Evolutionary conservation across 1,284 basidiomycete genomes (phyloP).

Genomic region (Apiotrichum sp.): DNA sequence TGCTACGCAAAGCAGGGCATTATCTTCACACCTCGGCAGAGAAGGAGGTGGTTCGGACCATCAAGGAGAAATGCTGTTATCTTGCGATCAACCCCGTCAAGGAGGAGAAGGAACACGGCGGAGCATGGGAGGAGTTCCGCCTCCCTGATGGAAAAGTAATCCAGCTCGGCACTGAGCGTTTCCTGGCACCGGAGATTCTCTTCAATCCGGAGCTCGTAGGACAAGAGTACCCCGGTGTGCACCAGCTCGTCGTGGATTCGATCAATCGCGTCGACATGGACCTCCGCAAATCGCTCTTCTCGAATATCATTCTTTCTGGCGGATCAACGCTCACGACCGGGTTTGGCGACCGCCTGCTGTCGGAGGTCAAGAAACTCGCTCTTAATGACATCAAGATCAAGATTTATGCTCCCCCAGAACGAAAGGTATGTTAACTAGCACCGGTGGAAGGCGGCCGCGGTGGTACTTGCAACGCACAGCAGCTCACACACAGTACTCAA

Average conservation of each 20-base stretch:
- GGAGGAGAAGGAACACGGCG: constrained; percentile 81
- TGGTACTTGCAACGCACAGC: too few species aligned
- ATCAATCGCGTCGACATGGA: constrained; percentile 59
- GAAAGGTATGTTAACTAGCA: constrained; percentile 54
- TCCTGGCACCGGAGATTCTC: constrained; percentile 93
- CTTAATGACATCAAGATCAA: constrained; percentile 97
- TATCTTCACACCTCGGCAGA: constrained; percentile 96
- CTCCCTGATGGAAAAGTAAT: constrained; percentile 93
- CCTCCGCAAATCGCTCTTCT: constrained; percentile 88
- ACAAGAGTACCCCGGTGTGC: constrained; percentile 92
- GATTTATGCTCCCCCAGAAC: constrained; percentile 98
- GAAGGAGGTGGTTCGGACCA: constrained; percentile 91
- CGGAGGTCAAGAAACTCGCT: constrained; percentile 94
- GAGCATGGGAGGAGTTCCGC: constrained; percentile 79
- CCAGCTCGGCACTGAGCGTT: constrained; percentile 87
- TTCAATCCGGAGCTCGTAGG: constrained; percentile 98
- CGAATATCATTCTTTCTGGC: constrained; percentile 93
- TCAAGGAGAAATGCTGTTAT: constrained; percentile 98
- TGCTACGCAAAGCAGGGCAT: constrained; percentile 90
- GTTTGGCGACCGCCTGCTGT: constrained; percentile 90
- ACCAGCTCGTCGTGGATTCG: constrained; percentile 64
- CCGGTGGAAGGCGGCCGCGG: too few species aligned
- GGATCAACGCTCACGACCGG: constrained; percentile 92
- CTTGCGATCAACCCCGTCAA: constrained; percentile 83
- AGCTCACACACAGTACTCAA: constrained; percentile 61